These are phyloP conservation scores for Pythium aristosporum DNA, from an alignment of 352 stramenopile genomes.

Conservation along the genomic window DNA sequence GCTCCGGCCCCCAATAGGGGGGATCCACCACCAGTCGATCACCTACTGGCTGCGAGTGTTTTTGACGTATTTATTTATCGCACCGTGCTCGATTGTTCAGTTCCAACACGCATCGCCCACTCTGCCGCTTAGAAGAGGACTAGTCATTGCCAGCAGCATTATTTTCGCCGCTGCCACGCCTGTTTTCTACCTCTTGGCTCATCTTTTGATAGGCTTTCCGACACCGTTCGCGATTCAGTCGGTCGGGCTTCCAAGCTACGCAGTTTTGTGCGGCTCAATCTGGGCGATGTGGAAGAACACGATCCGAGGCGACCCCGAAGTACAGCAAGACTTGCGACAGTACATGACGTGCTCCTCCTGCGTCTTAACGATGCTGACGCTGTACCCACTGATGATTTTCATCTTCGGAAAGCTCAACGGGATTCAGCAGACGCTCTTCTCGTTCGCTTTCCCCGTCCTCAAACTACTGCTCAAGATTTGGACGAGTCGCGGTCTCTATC, in stretches of 20 bases:
- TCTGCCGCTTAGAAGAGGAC: not conserved
- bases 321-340: not conserved
- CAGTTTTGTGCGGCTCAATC: conserved; percentile 8
- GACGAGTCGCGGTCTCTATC: conserved; percentile 18
- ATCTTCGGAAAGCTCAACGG: conserved; percentile 14
- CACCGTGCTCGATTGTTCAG: not conserved
- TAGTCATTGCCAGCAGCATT: not conserved
- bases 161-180: not conserved
- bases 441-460: conserved; percentile 27
- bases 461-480: conserved; percentile 43
- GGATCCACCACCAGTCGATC: not conserved
- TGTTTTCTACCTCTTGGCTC: not conserved
- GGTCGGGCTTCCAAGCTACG: conserved; percentile 14
- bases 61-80: not conserved
- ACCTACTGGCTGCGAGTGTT: conserved; percentile 7
- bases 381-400: conserved; percentile 19
- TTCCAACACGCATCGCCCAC: not conserved
- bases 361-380: conserved; percentile 1
- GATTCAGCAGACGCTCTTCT: conserved; percentile 6
- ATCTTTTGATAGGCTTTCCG: conserved; percentile 7
- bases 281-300: conserved; percentile 3
- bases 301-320: not conserved
- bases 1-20: not conserved
- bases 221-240: conserved; percentile 12
- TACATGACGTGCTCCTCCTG: not conserved